Conservation (phyloP, 495 filamentous ascomycete species). For the Margaritispora aquatica region DNA sequence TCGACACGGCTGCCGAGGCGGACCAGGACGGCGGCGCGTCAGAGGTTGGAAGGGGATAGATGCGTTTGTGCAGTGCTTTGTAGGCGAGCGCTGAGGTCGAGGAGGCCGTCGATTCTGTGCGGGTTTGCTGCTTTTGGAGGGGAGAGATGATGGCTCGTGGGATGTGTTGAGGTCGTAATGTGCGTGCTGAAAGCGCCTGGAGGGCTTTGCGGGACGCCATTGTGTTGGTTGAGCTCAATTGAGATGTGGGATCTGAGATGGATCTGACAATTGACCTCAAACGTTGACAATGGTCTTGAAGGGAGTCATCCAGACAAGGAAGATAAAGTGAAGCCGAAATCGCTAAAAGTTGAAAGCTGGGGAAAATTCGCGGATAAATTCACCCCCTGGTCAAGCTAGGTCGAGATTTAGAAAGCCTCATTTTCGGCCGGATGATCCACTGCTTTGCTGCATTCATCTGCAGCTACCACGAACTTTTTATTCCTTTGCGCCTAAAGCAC, state of each 20-base stretch:
- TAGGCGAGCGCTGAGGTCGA: slow-evolving; percentile 94
- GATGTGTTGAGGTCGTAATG: slow-evolving; percentile 22
- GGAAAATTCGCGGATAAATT: not conserved
- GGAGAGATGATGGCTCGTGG: not conserved
- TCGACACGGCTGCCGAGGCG: slow-evolving; percentile 89
- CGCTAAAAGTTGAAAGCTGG: slow-evolving; percentile 9
- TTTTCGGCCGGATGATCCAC: not conserved
- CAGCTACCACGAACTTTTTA: not conserved
- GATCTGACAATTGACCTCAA: not conserved
- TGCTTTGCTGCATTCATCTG: not conserved
- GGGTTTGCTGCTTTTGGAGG: slow-evolving; percentile 6
- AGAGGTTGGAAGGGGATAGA: slow-evolving; percentile 70
- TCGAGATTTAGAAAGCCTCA: not conserved
- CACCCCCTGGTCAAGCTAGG: not conserved
- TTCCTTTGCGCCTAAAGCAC: not conserved
- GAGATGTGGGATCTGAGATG: slow-evolving; percentile 1
- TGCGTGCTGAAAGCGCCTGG: slow-evolving; percentile 31
- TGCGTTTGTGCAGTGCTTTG: slow-evolving; percentile 91
- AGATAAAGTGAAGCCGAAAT: slow-evolving; percentile 7
- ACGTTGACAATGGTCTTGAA: not conserved
- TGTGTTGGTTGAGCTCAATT: not conserved
- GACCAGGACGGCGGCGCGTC: slow-evolving; percentile 74
- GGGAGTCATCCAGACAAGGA: slow-evolving; percentile 12
- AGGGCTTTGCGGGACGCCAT: slow-evolving; percentile 42
- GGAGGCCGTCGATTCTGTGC: slow-evolving; percentile 38